These are phyloP conservation scores for Fusarium fracticaudum DNA, from an alignment of 2,329 filamentous ascomycete genomes.

Conservation along the genomic window DNA sequence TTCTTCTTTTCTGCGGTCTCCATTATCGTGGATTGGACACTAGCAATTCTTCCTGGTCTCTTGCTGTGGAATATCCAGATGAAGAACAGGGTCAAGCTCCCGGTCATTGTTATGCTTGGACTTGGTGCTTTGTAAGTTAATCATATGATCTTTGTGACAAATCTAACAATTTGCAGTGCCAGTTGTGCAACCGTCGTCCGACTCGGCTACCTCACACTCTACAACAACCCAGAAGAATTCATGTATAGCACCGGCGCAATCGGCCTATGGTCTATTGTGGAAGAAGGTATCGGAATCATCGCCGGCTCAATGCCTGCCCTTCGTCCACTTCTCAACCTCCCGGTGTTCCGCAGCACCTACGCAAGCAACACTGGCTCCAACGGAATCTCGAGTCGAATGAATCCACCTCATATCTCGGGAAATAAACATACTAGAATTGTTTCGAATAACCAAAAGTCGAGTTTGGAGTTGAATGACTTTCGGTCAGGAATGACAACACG, in stretches of 20 bases:
- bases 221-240: slow-evolving; percentile 34
- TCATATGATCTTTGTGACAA: fast-evolving
- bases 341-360: slow-evolving; percentile 25
- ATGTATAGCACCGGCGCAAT: slow-evolving; percentile 38
- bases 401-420: not conserved
- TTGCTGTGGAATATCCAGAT: slow-evolving; percentile 43
- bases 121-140: slow-evolving; percentile 33
- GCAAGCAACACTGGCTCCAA: slow-evolving; percentile 8
- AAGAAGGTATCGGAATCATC: slow-evolving; percentile 39
- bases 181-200: slow-evolving; percentile 38
- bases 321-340: slow-evolving; percentile 29
- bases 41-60: slow-evolving; percentile 40
- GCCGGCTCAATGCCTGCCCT: slow-evolving; percentile 38
- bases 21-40: slow-evolving; percentile 40
- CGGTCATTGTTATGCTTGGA: slow-evolving; percentile 32
- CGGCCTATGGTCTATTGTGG: slow-evolving; percentile 36
- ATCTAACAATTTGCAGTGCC: slow-evolving; percentile 18
- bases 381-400: slow-evolving; percentile 1
- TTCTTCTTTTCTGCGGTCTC: slow-evolving; percentile 42
- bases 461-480: slow-evolving; percentile 12
- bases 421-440: not conserved
- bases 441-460: not conserved
- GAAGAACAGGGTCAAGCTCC: slow-evolving; percentile 36
- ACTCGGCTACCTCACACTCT: slow-evolving; percentile 32
- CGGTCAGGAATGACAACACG: not conserved